Percentiles rank a stretch among this genome's conserved stretches.
phyloP scores from a whole-genome alignment of 305 asterid species.

The Solanum hybrid region DNA sequence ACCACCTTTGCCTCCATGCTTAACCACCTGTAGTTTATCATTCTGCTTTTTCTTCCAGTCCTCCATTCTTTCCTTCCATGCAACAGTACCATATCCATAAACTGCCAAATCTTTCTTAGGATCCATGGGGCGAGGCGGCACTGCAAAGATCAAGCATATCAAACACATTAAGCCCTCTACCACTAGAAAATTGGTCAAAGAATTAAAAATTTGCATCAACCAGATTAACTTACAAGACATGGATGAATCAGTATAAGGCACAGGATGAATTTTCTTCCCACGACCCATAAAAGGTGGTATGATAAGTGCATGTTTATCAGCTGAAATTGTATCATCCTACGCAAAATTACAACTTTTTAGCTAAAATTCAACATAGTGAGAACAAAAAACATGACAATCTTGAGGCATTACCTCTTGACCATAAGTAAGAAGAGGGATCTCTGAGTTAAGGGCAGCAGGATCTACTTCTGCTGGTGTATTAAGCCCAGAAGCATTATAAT shows the following conservation, averaged over 20 bases:
- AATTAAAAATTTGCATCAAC: not conserved
- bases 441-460: constrained; percentile 50
- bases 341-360: not conserved
- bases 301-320: constrained; percentile 91
- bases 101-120: constrained; percentile 95
- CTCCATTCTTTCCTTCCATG: constrained; percentile 99
- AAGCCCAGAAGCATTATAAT: constrained; percentile 41
- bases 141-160: constrained; percentile 24
- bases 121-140: constrained; percentile 94
- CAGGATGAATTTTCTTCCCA: constrained; percentile 72
- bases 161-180: not conserved
- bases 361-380: not conserved
- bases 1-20: constrained; percentile 64
- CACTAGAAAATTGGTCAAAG: not conserved
- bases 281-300: constrained; percentile 74
- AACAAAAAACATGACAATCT: constrained; percentile 8
- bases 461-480: constrained; percentile 59
- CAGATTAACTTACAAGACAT: constrained; percentile 44
- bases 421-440: constrained; percentile 84
- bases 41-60: constrained; percentile 95
- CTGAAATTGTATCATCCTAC: constrained; percentile 85
- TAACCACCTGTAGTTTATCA: constrained; percentile 80
- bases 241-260: constrained; percentile 61
- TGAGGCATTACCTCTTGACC: constrained; percentile 81
- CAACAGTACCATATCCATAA: constrained; percentile 89